Evolutionary conservation across 1,139 yeast genomes (phyloP).

Genomic region (Scheffersomyces segobiensis): DNA sequence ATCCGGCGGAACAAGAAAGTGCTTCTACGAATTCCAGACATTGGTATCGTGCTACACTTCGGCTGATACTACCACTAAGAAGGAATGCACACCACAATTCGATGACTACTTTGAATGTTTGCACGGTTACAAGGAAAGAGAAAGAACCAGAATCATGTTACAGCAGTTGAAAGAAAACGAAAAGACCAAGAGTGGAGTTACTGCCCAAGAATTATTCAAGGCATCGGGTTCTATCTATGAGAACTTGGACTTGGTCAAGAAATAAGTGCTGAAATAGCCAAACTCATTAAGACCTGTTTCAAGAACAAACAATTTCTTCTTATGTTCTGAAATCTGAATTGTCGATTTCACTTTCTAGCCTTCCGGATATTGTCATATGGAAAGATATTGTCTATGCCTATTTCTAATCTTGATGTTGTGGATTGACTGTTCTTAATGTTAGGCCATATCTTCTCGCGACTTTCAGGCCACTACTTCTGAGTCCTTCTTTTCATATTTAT

Average conservation of each 20-base stretch:
- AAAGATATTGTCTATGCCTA: neutral
- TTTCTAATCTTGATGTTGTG: too few relatives aligned
- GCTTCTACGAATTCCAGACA: conserved; percentile 51
- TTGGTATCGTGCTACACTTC: conserved; percentile 49
- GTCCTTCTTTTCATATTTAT: neutral
- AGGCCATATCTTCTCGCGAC: too few relatives aligned
- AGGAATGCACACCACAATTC: conserved; percentile 45
- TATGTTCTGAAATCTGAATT: neutral
- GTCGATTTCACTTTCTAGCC: neutral
- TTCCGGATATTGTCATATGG: neutral
- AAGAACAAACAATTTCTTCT: too few relatives aligned
- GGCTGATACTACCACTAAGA: conserved; percentile 44
- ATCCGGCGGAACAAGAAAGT: conserved; percentile 52
- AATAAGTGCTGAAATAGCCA: conserved; percentile 3
- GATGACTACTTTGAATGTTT: conserved; percentile 53
- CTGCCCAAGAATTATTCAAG: conserved; percentile 47
- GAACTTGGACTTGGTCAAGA: conserved; percentile 45
- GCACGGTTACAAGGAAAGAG: conserved; percentile 51
- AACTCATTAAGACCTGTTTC: neutral
- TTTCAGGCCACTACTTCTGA: neutral
- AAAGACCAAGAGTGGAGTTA: conserved; percentile 39
- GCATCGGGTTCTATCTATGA: conserved; percentile 46
- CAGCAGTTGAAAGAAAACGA: conserved; percentile 51
- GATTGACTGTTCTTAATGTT: too few relatives aligned
- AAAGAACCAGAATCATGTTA: conserved; percentile 46